These are phyloP conservation scores for Draba incana DNA, from an alignment of 345 rosid species.

Conservation along the genomic window DNA sequence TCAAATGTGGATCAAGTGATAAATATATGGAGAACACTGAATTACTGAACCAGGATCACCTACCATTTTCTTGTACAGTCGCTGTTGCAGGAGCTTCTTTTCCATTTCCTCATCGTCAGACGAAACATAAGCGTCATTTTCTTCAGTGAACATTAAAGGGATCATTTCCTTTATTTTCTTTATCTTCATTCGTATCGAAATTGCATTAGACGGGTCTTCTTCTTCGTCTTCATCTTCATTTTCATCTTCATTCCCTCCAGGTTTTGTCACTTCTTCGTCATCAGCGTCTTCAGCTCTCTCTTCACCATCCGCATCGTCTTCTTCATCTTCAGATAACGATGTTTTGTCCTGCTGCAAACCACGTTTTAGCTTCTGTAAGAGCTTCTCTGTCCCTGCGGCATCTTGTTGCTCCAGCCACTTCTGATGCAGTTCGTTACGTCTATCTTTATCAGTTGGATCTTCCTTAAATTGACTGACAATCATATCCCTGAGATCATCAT, in stretches of 20 bases:
- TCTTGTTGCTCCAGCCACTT: constrained; percentile 91
- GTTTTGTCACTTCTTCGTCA: constrained; percentile 48
- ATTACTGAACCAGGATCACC: constrained; percentile 36
- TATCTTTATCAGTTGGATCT: constrained; percentile 68
- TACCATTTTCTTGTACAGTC: constrained; percentile 64
- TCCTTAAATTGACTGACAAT: constrained; percentile 76
- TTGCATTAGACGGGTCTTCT: constrained; percentile 55
- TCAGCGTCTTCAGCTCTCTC: constrained; percentile 52
- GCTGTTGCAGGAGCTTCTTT: constrained; percentile 48
- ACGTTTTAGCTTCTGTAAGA: constrained; percentile 71
- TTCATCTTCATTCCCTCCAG: constrained; percentile 49
- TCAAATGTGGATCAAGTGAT: not conserved
- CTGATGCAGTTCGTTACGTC: constrained; percentile 88
- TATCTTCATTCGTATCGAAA: constrained; percentile 55
- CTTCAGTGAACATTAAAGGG: constrained; percentile 82
- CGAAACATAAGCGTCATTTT: constrained; percentile 72
- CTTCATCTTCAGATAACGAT: constrained; percentile 52
- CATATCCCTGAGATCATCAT: constrained; percentile 71
- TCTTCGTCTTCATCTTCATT: constrained; percentile 43
- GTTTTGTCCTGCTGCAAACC: constrained; percentile 51
- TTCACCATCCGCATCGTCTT: constrained; percentile 47
- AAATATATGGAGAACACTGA: too few relatives aligned
- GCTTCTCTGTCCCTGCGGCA: constrained; percentile 79
- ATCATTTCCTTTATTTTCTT: constrained; percentile 88
- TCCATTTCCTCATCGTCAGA: constrained; percentile 94